Conservation (phyloP, 2,329 filamentous ascomycete genomes). For the Neocatenulostroma microsporum region DNA sequence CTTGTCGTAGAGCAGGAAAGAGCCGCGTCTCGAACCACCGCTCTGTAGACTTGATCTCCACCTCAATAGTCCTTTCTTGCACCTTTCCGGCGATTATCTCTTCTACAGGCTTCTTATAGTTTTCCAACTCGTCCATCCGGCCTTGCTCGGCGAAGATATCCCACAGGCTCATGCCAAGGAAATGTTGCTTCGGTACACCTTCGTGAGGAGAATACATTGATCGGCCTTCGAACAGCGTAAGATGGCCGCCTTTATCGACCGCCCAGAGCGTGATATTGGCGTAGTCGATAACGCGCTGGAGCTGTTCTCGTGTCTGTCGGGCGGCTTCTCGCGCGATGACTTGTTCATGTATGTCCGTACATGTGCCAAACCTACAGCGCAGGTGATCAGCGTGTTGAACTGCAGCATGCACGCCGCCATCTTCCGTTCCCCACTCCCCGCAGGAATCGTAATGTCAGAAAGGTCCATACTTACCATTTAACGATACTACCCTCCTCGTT, state of each 20-base stretch:
- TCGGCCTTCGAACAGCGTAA: conserved; percentile 63
- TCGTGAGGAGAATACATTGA: conserved; percentile 29
- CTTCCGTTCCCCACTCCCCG: no score
- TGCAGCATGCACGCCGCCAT: no score
- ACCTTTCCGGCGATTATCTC: conserved; percentile 56
- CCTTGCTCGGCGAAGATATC: conserved; percentile 47
- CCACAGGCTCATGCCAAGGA: conserved; percentile 55
- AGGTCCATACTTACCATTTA: conserved; percentile 71
- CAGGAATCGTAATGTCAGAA: no score
- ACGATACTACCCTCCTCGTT: conserved; percentile 61
- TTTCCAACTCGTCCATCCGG: conserved; percentile 26
- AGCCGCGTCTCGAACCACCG: conserved; percentile 66
- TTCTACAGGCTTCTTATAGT: conserved; percentile 52
- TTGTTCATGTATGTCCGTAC: conserved; percentile 69
- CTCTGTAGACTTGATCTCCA: conserved; percentile 48
- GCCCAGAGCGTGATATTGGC: conserved; percentile 70
- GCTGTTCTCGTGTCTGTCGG: conserved; percentile 59
- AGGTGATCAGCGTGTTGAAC: no score
- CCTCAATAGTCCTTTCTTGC: conserved; percentile 57
- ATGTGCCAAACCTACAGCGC: no score
- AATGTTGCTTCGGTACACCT: conserved; percentile 18
- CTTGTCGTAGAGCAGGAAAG: conserved; percentile 55
- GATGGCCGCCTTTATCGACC: conserved; percentile 52
- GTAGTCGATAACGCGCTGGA: conserved; percentile 65
- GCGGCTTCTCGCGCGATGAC: conserved; percentile 61